These are phyloP conservation scores for Eutreptiella sp. DNA, from an alignment of 208 protist genomes.

Conservation along the genomic window DNA sequence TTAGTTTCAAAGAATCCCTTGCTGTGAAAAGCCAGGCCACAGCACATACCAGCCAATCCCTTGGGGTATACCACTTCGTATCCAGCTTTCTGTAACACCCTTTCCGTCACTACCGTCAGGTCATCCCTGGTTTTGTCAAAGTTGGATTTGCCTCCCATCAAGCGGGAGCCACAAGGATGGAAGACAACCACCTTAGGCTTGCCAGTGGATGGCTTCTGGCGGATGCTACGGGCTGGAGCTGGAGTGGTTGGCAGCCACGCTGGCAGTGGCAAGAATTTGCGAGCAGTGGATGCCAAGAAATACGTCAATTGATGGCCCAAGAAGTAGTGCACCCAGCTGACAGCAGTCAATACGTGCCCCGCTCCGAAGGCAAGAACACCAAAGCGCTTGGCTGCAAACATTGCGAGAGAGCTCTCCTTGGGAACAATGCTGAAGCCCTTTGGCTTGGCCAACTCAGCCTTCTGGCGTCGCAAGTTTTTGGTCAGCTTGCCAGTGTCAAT, in stretches of 20 bases:
- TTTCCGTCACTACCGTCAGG: background rate
- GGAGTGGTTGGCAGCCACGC: no score
- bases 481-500: slow-evolving; percentile 47
- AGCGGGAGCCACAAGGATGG: no score
- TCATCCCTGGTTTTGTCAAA: background rate
- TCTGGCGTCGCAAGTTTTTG: slow-evolving; percentile 15
- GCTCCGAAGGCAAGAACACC: background rate
- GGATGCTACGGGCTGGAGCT: background rate
- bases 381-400: slow-evolving; percentile 28
- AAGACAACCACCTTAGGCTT: background rate
- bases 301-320: no score
- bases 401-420: background rate
- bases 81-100: slow-evolving; percentile 12
- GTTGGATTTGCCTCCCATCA: no score
- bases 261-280: background rate
- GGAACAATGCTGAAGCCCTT: background rate
- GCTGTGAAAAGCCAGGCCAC: slow-evolving; percentile 44
- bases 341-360: background rate
- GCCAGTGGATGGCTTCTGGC: background rate
- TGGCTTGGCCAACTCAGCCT: background rate
- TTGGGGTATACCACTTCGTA: slow-evolving; percentile 29
- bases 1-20: slow-evolving; percentile 30
- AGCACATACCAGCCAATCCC: slow-evolving; percentile 29
- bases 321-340: background rate
- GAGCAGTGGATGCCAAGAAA: no score